A percentile compares a stretch with the other conserved stretches of the same genome.
These are phyloP conservation scores for Dactylellina sp. DNA, from an alignment of 2,329 filamentous ascomycete species.

Conservation along the genomic window DNA sequence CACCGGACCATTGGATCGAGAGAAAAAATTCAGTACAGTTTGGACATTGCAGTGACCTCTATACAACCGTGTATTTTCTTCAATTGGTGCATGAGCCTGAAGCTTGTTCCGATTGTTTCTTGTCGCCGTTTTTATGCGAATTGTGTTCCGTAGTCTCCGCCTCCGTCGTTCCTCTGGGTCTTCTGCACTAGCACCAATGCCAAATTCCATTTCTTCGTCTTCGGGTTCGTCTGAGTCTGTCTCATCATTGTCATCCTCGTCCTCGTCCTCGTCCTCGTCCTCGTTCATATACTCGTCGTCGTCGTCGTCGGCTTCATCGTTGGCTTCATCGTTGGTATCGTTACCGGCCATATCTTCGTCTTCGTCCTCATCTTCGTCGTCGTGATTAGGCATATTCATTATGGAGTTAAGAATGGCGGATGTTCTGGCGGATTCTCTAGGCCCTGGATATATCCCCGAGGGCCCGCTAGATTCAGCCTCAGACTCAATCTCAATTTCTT, in stretches of 20 bases:
- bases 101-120: conserved; percentile 50
- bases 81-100: conserved; percentile 46
- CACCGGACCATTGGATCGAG: conserved; percentile 10
- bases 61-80: conserved; percentile 69
- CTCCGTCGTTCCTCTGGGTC: conserved; percentile 40
- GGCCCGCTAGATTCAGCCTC: conserved; percentile 3
- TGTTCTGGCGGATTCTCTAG: conserved; percentile 20
- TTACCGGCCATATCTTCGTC: conserved; percentile 52
- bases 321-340: conserved; percentile 59
- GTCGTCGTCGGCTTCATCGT: conserved; percentile 42
- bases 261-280: conserved; percentile 55
- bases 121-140: conserved; percentile 42
- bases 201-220: conserved; percentile 56
- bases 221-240: conserved; percentile 61
- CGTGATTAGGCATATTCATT: conserved; percentile 30
- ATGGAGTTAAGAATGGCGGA: conserved; percentile 38
- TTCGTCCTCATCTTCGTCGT: conserved; percentile 9
- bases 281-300: conserved; percentile 2
- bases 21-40: conserved; percentile 63
- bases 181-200: conserved; percentile 10
- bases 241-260: conserved; percentile 61
- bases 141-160: conserved; percentile 43
- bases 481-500: conserved; percentile 42
- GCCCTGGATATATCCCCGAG: not conserved
- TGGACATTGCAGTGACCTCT: conserved; percentile 75